Base-by-base conservation (phyloP, 805 yeast genomes). In the Kodamaea neixiangensis region DNA sequence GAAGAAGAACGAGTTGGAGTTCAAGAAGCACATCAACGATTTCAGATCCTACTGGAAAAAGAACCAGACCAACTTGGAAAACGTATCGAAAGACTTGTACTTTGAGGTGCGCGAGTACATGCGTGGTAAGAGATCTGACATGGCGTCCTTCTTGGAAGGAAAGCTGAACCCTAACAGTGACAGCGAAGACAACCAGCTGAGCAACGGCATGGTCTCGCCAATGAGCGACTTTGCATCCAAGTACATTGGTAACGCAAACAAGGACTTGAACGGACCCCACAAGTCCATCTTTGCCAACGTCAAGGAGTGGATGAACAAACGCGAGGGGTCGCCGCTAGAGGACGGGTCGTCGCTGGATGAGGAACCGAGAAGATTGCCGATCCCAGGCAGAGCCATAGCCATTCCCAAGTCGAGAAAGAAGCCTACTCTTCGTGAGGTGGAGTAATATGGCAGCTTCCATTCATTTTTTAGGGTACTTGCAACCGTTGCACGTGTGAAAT, bases 1-100 rank as follows among this genome's bases (percentile, higher is more conserved):
- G 60, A 94, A 94, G 73, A 94, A 94, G 71, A 94, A 94, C 68
- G 99, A 94, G 73, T 77, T 94, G 59, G 99, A 94, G 56, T 80
- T 94, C 71, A 91, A 89, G 68, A 89, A 91, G 60, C 97, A 92
- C 64, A 86, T 94, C 54, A 82, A 75, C 54, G 97, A 90, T 55
- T 93, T 94, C 73, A 78, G 97, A 58, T 81, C 87, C 19, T 89
- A 89, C 60, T 88, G 94, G 86, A 83, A 83, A 65, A 85, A 82
- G 64, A 86, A 89, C 60, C 88, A 83, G 60, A 78, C 75, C 52
- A 82, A 79, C 62, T 68, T 84, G 57, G 86, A 86, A 67, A 83
- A 81, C 56, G 87, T 87, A 4, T 87, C 96, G 2, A 82, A 81
- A 61, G 97, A 91, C 67, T 71, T 91, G 47, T 91, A 91, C 66